Base-by-base conservation (phyloP, 495 filamentous ascomycete genomes). In the Neurospora sp. region DNA sequence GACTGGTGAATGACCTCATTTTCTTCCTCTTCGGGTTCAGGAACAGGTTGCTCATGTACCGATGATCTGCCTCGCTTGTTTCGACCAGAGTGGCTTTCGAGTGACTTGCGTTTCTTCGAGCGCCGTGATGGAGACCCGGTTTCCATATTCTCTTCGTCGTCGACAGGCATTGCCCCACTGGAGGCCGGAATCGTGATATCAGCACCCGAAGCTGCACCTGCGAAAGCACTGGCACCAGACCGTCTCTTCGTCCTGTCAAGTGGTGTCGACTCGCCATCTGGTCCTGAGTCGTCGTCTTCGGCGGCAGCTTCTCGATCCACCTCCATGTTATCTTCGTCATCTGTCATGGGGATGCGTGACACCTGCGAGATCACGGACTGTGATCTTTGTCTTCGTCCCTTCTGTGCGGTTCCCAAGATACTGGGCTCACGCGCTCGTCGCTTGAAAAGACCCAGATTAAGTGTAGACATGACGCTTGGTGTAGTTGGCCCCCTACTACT, bases 401-500 rank as follows among this genome's bases (percentile, higher is more conserved):
- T 85, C 71, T 80, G 80, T 4, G 76, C 77, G 0, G 83, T 84
- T 1, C 83, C 82, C 4, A 86, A 78, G 47, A 86, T 86, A 73
- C 84, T 86, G 2, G 82, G 84, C 73, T 86, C 84, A 35, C 85
- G 82, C 14, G 77, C 78, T 14, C 85, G 80, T 22, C 83, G 76
- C 73, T 78, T 83, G 73, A 86, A 86, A 9, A 77, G 68, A n/a
- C 84, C 82, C 18, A 86, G 78, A 70, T 83, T 85, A 39, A 86
- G 79, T 10, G 80, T 80, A 3, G 81, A 82, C 72, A 80, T 83
- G 35, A 83, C 73, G 71, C 77, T 82, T n/a, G 83, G 83, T 14
- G 85, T 86, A 68, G 78, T 83, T 12, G 77, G 75, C 6, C 84
- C 83, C 70, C 83, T 81, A 74, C 85, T 86, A 73, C 84, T 85